Evolutionary conservation across 441 rosid genomes (phyloP), one percentile per base, ranked within the genome.

Genomic region (Eruca vesicaria): DNA sequence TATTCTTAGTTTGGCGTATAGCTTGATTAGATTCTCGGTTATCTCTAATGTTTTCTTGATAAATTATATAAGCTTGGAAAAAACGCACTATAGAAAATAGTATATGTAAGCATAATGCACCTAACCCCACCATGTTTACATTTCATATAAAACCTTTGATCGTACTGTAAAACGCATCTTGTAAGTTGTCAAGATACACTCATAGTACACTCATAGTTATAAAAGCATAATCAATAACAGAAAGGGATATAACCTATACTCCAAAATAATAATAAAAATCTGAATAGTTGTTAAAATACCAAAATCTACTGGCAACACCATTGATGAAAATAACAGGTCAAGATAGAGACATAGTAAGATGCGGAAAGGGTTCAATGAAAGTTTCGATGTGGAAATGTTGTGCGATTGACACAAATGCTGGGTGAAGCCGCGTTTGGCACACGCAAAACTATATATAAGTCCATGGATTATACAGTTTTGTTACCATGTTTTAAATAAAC

Each of bases 81-180:
- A 36, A 69, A 69, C 65, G 65, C 69, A 53, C 6, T 19, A 63
- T 20, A 52, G 35, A 61, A 60, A 31, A 7, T 26, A 23, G 29
- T 52, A 69, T 19, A 52, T 31, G 59, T 45, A 28, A 75, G 58
- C 58, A 61, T 32, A 53, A 75, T 68, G 69, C 48, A 62, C 74
- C 74, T 68, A 75, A 75, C 65, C 64, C 79, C 79, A 68, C 70
- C 69, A 38, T 68, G 33, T 48, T 68, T 35, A 61, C 64, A 52
- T 52, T 60, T 48, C 32, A 35, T 16, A 33, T 33, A 31, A 66
- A 65, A 59, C 28, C 3, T 21, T 32, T 9, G 15, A 56, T 28
- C 31, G 9, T 53, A 53, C 31, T 55, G 31, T 20, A 21, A 11
- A 55, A 12, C 38, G 23, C 41, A 59, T 56, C 19, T 15, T 16